Percentiles rank a stretch among this genome's conserved stretches.
Evolutionary conservation across 805 yeast genomes (phyloP).

Genomic region (Candida sphagnicola): DNA sequence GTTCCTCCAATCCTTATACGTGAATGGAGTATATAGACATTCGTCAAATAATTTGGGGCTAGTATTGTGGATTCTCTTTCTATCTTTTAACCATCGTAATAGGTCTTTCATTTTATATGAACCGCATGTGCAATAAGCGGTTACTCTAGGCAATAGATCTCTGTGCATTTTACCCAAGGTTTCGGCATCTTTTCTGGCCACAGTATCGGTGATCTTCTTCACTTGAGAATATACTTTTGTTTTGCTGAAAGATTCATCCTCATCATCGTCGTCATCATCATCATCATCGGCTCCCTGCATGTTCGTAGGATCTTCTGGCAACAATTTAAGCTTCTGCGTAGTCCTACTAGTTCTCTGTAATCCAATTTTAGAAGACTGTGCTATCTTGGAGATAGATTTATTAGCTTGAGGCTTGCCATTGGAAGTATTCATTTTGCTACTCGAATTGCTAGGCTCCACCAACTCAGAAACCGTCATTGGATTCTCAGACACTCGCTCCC

Average conservation of each 20-base stretch:
- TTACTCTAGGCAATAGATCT: conserved; percentile 83
- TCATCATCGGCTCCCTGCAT: conserved; percentile 12
- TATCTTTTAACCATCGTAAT: conserved; percentile 77
- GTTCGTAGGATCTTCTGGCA: conserved; percentile 45
- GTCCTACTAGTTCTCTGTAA: conserved; percentile 75
- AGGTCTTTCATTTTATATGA: conserved; percentile 86
- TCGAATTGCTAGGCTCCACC: not conserved
- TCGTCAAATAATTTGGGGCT: conserved; percentile 90
- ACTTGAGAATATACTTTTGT: conserved; percentile 74
- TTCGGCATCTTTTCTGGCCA: conserved; percentile 93
- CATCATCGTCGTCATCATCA: conserved; percentile 32
- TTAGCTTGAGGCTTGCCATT: conserved; percentile 15
- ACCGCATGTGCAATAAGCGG: conserved; percentile 95
- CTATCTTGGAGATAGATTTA: conserved; percentile 21
- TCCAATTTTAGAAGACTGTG: conserved; percentile 49
- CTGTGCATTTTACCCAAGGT: conserved; percentile 84
- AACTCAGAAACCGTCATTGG: conserved; percentile 7
- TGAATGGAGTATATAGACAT: conserved; percentile 89
- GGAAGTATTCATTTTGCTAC: not conserved
- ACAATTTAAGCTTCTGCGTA: conserved; percentile 64
- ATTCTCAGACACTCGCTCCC: conserved; percentile 9
- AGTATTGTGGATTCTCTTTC: conserved; percentile 68
- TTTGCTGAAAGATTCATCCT: conserved; percentile 15
- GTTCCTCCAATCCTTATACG: conserved; percentile 71
- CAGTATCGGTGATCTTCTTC: conserved; percentile 74